Base-by-base conservation (phyloP, 805 yeast genomes). In the Starmerella bombi region DNA sequence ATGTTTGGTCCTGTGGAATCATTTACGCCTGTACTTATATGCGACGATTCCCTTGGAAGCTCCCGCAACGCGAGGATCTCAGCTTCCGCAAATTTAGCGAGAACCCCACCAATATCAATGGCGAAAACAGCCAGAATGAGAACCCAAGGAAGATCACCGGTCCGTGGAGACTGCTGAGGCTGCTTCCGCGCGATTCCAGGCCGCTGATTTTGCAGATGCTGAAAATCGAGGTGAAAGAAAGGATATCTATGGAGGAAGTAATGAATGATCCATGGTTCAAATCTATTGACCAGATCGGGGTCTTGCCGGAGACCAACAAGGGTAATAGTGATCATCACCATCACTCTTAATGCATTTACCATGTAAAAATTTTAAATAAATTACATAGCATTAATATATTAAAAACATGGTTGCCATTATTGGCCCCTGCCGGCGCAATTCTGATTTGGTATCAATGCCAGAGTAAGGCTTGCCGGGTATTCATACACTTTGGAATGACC, bases 41-140 rank as follows among this genome's bases (percentile, higher is more conserved):
- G 50, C 73, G 80, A 50, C 63, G 94, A 45, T 88, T 88, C 61
- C 97, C 98, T 1, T 88, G 98, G 98, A 84, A 84, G 58, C 72
- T 86, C 2, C 95, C 96, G n/a, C 76, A 78, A 49, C 61, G 64
- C 20, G 64, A 74, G 5, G 95, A 86, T 58, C 75, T 75, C 40
- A 76, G 91, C 4, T 88, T 70, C 64, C 70, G 74, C 42, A 68
- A 82, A 45, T 88, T 79, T 55, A 31, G 49, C 16, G 48, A 52
- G 7, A 51, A 49, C 25, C 57, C 58, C 9, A 32, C 17, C 5
- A 56, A 51, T 34, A 32, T 43, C n/a, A 50, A 53, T 34, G 55
- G 55, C 43, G 38, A 37, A 23, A 50, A 47, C 44, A 59, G 52
- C 37, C 44, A 39, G 30, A 45, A 45, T 36, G 39, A 41, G 25